Evolutionary conservation across 192 early-diverging fungal species (phyloP), one percentile per base, ranked within the genome.

Genomic region (Cladochytrium replicatum): DNA sequence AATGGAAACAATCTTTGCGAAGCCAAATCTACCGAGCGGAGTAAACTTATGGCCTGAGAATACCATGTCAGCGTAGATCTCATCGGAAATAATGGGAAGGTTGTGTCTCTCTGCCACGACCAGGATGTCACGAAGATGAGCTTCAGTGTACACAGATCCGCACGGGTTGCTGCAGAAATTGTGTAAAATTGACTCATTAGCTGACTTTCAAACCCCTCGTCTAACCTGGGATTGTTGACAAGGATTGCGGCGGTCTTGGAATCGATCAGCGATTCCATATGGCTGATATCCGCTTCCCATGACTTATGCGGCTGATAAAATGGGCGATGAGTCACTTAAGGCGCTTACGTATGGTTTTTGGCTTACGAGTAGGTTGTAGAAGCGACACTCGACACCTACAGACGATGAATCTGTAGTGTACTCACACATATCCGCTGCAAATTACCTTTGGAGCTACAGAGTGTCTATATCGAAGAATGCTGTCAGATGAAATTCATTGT

Each of bases 61-160:
- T 41, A 87, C 86, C 61, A 93, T 80, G 60, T 89, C 88, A 42
- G 83, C 86, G 54, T 93, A 93, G 46, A 93, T 93, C 58, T 93
- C 90, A 43, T 91, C 90, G 5, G 87, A 68, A 43, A 93, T 89
- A 9, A 93, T 69, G 34, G 88, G 88, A 24, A 93, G 57, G 54
- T 78, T 72, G 62, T 87, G 74, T 37, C 66, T 72, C 46, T 87
- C 83, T 30, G 83, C 84, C 4, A 93, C 68, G 2, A 55, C 60
- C 37, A 91, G 58, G 13, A 46, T 24, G 17, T 72, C 82, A 17
- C 72, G 52, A 29, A 93, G 67, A 43, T 91, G 88, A 21, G 74
- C 54, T 23, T 74, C 67, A 29, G 79, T 69, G 54, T 83, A 93
- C 32, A 87, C 86, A 25, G 88, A 91, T 2, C 90, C 90, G 51